Evolutionary conservation across 345 rosid genomes (phyloP), one percentile per base, ranked within the genome.

Genomic region (Citrus unshiu): DNA sequence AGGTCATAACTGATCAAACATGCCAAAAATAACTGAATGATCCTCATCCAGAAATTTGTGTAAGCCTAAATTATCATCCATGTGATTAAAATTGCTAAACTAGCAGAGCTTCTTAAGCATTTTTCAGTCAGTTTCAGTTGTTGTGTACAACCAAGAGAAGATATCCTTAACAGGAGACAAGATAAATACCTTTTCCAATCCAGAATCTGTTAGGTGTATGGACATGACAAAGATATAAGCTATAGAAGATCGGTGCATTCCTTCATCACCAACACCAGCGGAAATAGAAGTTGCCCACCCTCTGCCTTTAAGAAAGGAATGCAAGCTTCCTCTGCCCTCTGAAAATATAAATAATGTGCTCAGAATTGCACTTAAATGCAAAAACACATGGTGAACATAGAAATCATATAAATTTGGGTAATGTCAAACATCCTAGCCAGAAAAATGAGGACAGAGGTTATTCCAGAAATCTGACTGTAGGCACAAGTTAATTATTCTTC

Each of bases 311-410:
- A 96, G 91, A 81, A 96, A 84, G 66, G 90, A 91, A 87, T 81
- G 94, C 80, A 96, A 80, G 85, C 99, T 96, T 83, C 99, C 99
- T 89, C 86, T 93, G 70, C 99, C 99, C 98, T 96, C 99, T 96
- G 89, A 64, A 86, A 79, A 75, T 46, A 56, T 51, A 78, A 73
- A 81, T 73, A 51, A 67, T 65, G 68, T 70, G 27, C 71, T 83
- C 58, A 73, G 14, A 63, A 57, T 64, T 46, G 27, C 70, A 77
- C 49, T n/a, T 30, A 49, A 63, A 65, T 63, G 75, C 46, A 66
- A 78, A 72, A 81, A 60, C 39, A 75, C 22, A 66, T 25, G 37
- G 21, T 30, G 61, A 14, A 61, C 35, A 75, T 66, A 71, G 61
- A 72, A 19, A 13, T 60, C 73, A 57, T 54, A 74, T 68, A 51